phyloP scores from a whole-genome alignment of 2,329 filamentous ascomycete genomes.

The Colletotrichum neosansevieriae region DNA sequence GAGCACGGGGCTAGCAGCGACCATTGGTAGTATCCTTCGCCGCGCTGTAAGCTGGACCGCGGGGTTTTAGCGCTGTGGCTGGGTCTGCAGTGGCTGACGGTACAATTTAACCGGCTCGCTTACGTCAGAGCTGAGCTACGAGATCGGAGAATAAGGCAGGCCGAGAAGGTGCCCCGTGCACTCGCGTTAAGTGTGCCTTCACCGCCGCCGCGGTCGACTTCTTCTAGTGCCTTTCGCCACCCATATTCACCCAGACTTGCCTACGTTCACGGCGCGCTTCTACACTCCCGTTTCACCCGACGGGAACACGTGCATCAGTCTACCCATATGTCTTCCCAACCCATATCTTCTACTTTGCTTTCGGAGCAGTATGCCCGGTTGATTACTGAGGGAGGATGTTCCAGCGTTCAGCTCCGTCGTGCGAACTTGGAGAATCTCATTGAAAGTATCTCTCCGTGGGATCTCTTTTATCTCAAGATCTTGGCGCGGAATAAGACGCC shows the following conservation, averaged over 20 bases:
- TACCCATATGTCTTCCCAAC: not conserved
- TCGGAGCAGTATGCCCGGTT: not conserved
- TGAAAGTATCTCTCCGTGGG: conserved; percentile 23
- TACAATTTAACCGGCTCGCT: not conserved
- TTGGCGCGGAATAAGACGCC: not conserved
- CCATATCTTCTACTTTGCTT: not conserved
- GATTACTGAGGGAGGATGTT: not conserved
- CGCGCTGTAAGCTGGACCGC: not conserved
- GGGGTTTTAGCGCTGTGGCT: too few species aligned
- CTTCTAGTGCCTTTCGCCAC: too few species aligned
- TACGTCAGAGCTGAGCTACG: not conserved
- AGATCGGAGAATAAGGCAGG: not conserved
- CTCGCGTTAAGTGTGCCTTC: too few species aligned
- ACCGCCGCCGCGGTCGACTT: too few species aligned
- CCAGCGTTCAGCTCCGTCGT: not conserved
- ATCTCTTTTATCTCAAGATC: conserved; percentile 24
- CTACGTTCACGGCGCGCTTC: too few species aligned
- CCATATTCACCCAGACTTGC: too few species aligned
- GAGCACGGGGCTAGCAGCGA: not conserved
- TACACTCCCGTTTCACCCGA: too few species aligned
- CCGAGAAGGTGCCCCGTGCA: too few species aligned
- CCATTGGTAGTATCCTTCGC: not conserved
- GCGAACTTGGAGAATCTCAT: conserved; percentile 30
- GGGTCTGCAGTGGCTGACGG: too few species aligned
- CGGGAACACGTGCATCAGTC: not conserved